phyloP scores from a whole-genome alignment of 441 rosid species.

The Erodium trifolium region DNA sequence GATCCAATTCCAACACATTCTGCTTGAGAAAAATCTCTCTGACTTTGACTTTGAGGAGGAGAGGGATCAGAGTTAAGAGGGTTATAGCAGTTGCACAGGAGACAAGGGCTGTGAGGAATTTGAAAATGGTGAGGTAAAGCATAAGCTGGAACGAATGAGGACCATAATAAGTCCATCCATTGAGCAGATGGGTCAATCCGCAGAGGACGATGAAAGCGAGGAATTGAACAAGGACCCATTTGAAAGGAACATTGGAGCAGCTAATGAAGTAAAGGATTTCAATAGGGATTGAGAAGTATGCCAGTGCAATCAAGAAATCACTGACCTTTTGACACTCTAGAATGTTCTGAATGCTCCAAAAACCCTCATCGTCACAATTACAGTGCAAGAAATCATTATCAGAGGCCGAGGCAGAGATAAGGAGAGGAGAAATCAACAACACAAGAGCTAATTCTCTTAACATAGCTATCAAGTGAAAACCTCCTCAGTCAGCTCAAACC shows the following conservation, averaged over 20 bases:
- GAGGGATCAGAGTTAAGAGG: slow-evolving; percentile 56
- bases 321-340: slow-evolving; percentile 62
- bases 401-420: slow-evolving; percentile 30
- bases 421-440: slow-evolving; percentile 31
- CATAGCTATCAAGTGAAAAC: slow-evolving; percentile 32
- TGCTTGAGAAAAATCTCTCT: slow-evolving; percentile 69
- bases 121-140: slow-evolving; percentile 54
- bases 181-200: slow-evolving; percentile 63
- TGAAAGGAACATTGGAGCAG: slow-evolving; percentile 61
- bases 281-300: slow-evolving; percentile 65
- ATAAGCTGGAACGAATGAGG: slow-evolving; percentile 62
- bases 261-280: slow-evolving; percentile 73
- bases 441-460: slow-evolving; percentile 44
- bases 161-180: slow-evolving; percentile 62
- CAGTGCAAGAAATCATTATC: slow-evolving; percentile 38
- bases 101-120: slow-evolving; percentile 56
- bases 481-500: slow-evolving; percentile 13
- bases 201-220: slow-evolving; percentile 67
- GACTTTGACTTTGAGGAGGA: slow-evolving; percentile 56
- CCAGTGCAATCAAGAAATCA: slow-evolving; percentile 64
- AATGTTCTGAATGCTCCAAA: slow-evolving; percentile 42
- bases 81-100: slow-evolving; percentile 66
- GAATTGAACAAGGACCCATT: slow-evolving; percentile 66
- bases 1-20: slow-evolving; percentile 58
- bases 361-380: slow-evolving; percentile 65